Base-by-base conservation (phyloP, 805 yeast genomes). In the Wickerhamiella qilinensis region DNA sequence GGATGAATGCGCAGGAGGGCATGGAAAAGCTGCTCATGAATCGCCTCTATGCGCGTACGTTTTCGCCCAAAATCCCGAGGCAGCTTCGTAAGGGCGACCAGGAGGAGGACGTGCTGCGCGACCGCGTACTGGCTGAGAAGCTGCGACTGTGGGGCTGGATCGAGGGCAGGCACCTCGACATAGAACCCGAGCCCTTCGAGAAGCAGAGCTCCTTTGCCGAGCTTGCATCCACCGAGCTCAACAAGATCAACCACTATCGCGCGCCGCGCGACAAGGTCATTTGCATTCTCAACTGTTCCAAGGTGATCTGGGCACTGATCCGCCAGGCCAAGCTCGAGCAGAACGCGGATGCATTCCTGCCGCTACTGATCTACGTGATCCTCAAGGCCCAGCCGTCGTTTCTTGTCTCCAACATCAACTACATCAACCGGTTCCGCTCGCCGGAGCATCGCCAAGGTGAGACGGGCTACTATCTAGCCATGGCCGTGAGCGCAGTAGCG, bases 211-310 rank as follows among this genome's bases (percentile, higher is more conserved):
- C 68, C 19, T 86, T 74, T 56, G 68, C 74, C 48, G 65, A 55
- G 48, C 65, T 79, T 41, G 91, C 96, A 0, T 68, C 76, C 1
- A 64, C 63, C 11, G 97, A 91, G 57, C 64, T 91, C 36, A 63
- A 66, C 45, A 84, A 84, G 49, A 75, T 91, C 51, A 79, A 80
- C 56, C 67, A 72, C 38, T 93, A 79, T 55, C 71, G 93, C 48
- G 88, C 97, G 0, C 98, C 98, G 14, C 65, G 98, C 38, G 98
- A 93, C 54, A 91, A 91, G 53, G 74, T 84, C 45, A 83, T 91
- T 29, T 91, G 97, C 55, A 67, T 91, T 2, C 65, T 91, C 44
- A 93, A 91, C 58, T 75, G 91, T 38, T 88, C 96, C 53, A 88
- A 88, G 57, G 86, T 91, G 17, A 77, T 93, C 4, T 86, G 85